These are phyloP conservation scores for Xylariaceae sp. DNA, from an alignment of 2,329 filamentous ascomycete genomes.

Conservation along the genomic window DNA sequence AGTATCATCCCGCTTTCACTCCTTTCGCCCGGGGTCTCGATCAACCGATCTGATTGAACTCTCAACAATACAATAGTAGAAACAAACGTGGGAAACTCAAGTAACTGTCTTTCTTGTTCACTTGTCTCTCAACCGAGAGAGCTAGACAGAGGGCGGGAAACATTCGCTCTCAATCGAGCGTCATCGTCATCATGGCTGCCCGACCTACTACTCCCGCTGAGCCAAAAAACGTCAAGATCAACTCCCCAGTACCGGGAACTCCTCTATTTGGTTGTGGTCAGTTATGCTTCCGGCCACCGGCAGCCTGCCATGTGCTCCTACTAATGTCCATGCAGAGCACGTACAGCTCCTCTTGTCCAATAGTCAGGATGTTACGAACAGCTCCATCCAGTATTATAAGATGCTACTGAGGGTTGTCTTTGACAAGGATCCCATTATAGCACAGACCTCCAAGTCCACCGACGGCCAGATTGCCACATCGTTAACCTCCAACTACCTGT, in stretches of 20 bases:
- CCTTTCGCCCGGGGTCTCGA: not conserved
- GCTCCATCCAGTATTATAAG: constrained; percentile 67
- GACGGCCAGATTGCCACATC: constrained; percentile 57
- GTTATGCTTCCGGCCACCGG: constrained; percentile 28
- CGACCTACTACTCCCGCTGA: constrained; percentile 34
- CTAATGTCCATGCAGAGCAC: constrained; percentile 53
- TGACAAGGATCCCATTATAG: constrained; percentile 60
- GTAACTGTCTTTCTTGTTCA: not conserved
- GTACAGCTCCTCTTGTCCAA: constrained; percentile 62
- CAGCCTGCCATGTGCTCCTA: constrained; percentile 11
- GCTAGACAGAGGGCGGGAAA: not conserved
- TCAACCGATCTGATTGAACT: not conserved
- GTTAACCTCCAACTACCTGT: constrained; percentile 66
- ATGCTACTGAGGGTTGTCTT: constrained; percentile 66
- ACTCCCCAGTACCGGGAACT: constrained; percentile 53
- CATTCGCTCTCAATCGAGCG: not conserved
- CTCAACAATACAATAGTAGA: not conserved
- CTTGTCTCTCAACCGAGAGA: not conserved
- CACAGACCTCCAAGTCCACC: constrained; percentile 58
- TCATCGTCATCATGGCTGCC: constrained; percentile 29
- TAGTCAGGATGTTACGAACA: constrained; percentile 61
- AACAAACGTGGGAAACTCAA: not conserved
- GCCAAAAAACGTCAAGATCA: constrained; percentile 55
- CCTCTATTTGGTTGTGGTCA: constrained; percentile 63
- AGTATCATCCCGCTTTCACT: not conserved